These are phyloP conservation scores for Aureobasidium sp. DNA, from an alignment of 2,329 filamentous ascomycete genomes.

Conservation along the genomic window DNA sequence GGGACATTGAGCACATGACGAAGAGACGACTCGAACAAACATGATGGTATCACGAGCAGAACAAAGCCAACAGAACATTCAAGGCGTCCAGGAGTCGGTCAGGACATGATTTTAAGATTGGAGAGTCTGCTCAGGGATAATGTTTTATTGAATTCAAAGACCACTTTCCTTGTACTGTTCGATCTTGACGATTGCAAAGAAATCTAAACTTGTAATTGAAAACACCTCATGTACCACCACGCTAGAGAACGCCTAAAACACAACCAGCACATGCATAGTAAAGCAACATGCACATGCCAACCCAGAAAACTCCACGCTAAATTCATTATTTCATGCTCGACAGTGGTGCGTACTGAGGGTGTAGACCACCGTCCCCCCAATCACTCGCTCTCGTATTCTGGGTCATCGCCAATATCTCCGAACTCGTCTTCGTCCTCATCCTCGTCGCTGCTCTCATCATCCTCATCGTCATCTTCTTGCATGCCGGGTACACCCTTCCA, in stretches of 20 bases:
- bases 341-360: no score
- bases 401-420: conserved; percentile 37
- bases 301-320: conserved; percentile 11
- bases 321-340: conserved; percentile 10
- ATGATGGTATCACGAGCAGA: not conserved
- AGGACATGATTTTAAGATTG: no score
- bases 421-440: conserved; percentile 37
- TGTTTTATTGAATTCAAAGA: not conserved
- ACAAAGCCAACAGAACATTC: not conserved
- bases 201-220: not conserved
- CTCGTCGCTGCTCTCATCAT: conserved; percentile 36
- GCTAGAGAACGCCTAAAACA: not conserved
- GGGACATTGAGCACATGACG: not conserved
- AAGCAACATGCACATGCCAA: conserved; percentile 8
- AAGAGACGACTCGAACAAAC: not conserved
- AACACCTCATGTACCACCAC: not conserved
- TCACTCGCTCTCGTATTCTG: conserved; percentile 12
- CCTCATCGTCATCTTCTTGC: conserved; percentile 48
- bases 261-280: not conserved
- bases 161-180: not conserved
- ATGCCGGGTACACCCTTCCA: conserved; percentile 67
- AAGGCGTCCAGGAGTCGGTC: not conserved
- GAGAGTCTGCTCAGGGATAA: no score
- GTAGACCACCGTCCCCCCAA: not conserved
- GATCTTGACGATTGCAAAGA: not conserved